phyloP scores from a whole-genome alignment of 2,329 filamentous ascomycete genomes.

The Exophiala alcalophila region DNA sequence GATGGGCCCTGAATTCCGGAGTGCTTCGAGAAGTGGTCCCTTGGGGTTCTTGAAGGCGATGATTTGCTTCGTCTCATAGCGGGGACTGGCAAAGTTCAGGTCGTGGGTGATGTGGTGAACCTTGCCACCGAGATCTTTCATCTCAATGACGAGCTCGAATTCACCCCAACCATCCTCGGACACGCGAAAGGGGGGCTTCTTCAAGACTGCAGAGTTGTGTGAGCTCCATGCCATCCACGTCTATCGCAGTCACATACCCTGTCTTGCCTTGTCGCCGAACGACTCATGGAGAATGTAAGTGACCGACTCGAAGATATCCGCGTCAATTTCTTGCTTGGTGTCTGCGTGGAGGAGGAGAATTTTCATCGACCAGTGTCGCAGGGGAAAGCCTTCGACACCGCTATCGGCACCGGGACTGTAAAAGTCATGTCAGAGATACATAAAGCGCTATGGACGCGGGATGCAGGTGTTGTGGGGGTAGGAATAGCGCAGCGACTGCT shows the following conservation, averaged over 20 bases:
- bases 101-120: constrained; percentile 81
- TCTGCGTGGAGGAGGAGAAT: constrained; percentile 63
- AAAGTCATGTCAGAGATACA: constrained; percentile 13
- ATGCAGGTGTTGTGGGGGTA: not conserved
- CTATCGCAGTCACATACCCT: no score
- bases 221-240: no score
- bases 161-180: constrained; percentile 97
- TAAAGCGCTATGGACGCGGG: no score
- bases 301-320: constrained; percentile 85
- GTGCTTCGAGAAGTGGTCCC: constrained; percentile 70
- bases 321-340: constrained; percentile 75
- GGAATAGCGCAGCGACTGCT: no score
- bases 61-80: constrained; percentile 78
- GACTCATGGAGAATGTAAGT: constrained; percentile 92
- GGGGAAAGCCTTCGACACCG: constrained; percentile 81
- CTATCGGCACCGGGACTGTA: constrained; percentile 69
- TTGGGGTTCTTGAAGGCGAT: constrained; percentile 76
- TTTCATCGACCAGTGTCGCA: constrained; percentile 88
- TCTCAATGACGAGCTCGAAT: constrained; percentile 88
- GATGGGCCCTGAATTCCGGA: constrained; percentile 83
- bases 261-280: constrained; percentile 75
- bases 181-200: constrained; percentile 81
- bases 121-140: constrained; percentile 75
- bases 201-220: constrained; percentile 59
- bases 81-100: constrained; percentile 78